A percentile compares a stretch with the other conserved stretches of the same genome.
phyloP scores from a whole-genome alignment of 1,139 yeast species.

The Maudiozyma humilis region DNA sequence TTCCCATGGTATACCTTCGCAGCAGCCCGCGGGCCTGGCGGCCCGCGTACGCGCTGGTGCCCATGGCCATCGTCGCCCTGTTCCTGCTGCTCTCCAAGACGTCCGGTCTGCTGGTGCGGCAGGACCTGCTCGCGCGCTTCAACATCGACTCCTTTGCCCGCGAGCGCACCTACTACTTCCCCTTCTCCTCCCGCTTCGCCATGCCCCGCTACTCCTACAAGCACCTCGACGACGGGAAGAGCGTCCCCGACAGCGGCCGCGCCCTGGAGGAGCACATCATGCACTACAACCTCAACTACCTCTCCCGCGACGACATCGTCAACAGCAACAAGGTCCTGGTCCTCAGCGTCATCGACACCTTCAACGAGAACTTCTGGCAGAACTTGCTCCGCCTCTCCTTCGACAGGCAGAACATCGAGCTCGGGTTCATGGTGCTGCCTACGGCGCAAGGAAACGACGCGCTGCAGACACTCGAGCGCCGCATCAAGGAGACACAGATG shows the following conservation, averaged over 20 bases:
- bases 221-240: constrained; percentile 35
- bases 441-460: constrained; percentile 70
- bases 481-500: constrained; percentile 57
- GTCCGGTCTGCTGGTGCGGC: background rate
- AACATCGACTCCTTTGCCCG: constrained; percentile 3
- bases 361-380: constrained; percentile 77
- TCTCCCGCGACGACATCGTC: constrained; percentile 37
- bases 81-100: background rate
- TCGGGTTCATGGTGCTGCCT: constrained; percentile 85
- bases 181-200: constrained; percentile 22
- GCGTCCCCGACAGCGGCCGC: constrained; percentile 37
- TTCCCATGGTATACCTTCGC: background rate
- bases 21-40: background rate
- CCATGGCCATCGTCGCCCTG: background rate
- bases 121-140: background rate
- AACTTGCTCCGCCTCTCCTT: constrained; percentile 64
- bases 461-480: constrained; percentile 55
- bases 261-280: constrained; percentile 67
- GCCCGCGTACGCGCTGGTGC: background rate
- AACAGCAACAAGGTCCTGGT: constrained; percentile 65
- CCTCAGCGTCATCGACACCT: constrained; percentile 77
- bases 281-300: constrained; percentile 70
- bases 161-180: constrained; percentile 26
- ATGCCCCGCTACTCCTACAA: constrained; percentile 41
- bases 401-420: constrained; percentile 70